phyloP scores from a whole-genome alignment of 331 rosid species.

The Cydonia oblonga region DNA sequence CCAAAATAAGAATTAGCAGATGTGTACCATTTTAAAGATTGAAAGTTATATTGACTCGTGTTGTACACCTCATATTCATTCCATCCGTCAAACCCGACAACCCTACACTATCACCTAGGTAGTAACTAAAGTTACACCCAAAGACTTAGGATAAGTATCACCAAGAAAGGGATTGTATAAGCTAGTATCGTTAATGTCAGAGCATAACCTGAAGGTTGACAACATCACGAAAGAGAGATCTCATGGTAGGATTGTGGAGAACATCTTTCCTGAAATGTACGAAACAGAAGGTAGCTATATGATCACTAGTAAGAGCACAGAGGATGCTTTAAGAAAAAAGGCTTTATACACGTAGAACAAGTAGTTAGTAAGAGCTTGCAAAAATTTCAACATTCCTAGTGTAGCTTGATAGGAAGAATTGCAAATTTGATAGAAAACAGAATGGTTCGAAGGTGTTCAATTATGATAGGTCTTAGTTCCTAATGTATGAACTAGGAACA shows the following conservation, averaged over 20 bases:
- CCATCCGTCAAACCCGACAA: background rate
- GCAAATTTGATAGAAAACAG: background rate
- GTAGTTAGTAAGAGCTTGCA: background rate
- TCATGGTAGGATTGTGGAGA: constrained; percentile 47
- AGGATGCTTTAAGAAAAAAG: background rate
- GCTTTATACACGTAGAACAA: background rate
- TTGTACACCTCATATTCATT: background rate
- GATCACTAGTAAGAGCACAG: background rate
- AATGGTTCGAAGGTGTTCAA: background rate
- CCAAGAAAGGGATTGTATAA: background rate
- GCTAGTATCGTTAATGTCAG: background rate
- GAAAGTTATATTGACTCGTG: background rate
- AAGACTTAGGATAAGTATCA: background rate
- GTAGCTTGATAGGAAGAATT: background rate
- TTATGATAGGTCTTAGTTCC: background rate
- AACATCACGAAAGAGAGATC: constrained; percentile 66
- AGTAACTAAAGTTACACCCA: background rate
- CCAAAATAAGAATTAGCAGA: background rate
- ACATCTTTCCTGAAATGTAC: constrained; percentile 66
- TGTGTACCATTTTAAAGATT: background rate
- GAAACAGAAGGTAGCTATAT: background rate
- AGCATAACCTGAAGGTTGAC: constrained; percentile 66
- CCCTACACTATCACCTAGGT: background rate
- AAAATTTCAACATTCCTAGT: background rate
- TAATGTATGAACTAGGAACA: background rate